These are phyloP conservation scores for Mycena alexandri DNA, from an alignment of 768 basidiomycete genomes.

Conservation along the genomic window DNA sequence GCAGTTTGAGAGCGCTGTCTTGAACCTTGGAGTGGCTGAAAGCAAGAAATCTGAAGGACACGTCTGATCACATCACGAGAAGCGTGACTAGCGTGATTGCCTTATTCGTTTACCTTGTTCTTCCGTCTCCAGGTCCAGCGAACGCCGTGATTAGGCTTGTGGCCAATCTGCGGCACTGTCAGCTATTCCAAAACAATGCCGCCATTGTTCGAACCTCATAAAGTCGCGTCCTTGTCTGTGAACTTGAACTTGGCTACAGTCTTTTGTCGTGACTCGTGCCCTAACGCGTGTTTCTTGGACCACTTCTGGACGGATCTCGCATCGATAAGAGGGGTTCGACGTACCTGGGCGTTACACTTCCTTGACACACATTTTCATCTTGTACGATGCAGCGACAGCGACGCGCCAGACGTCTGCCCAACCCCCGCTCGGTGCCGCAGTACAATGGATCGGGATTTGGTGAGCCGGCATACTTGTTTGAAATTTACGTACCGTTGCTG, in stretches of 20 bases:
- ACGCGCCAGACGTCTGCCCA: slow-evolving; percentile 17
- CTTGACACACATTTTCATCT: slow-evolving; percentile 24
- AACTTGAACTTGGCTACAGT: background rate
- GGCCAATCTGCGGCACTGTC: background rate
- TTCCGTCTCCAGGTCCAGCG: background rate
- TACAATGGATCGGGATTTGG: slow-evolving; percentile 22
- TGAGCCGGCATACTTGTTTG: slow-evolving; percentile 21
- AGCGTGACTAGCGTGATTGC: too few species aligned
- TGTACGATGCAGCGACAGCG: slow-evolving; percentile 24
- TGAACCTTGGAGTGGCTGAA: background rate
- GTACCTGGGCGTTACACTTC: slow-evolving; percentile 12
- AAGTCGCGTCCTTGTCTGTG: slow-evolving; percentile 1
- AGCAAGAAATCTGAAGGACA: too few species aligned
- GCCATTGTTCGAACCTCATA: slow-evolving; percentile 7
- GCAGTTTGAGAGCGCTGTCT: background rate
- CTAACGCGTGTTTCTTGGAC: slow-evolving; percentile 19
- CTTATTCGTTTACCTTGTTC: too few species aligned
- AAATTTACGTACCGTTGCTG: slow-evolving; percentile 20
- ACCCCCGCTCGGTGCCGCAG: slow-evolving; percentile 24
- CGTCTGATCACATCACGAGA: too few species aligned
- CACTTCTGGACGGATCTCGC: slow-evolving; percentile 27
- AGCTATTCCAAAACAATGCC: background rate
- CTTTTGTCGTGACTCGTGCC: slow-evolving; percentile 4
- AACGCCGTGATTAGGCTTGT: background rate
- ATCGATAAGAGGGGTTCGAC: slow-evolving; percentile 31